These are phyloP conservation scores for Backusella circina DNA, from an alignment of 192 early-diverging fungal species.

Conservation along the genomic window DNA sequence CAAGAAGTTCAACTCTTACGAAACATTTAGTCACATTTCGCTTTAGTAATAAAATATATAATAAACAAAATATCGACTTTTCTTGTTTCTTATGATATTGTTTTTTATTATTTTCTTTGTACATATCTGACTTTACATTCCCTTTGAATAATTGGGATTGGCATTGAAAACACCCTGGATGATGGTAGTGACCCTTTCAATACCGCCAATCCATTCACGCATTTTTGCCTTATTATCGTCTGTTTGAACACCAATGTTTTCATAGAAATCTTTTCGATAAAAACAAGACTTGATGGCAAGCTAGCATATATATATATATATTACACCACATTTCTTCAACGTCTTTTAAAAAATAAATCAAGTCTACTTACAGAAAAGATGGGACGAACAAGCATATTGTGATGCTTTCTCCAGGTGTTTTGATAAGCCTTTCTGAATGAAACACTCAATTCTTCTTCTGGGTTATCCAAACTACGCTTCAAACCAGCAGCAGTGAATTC, in stretches of 20 bases:
- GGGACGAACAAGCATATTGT: constrained; percentile 58
- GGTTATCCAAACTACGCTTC: constrained; percentile 45
- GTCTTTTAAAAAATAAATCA: background rate
- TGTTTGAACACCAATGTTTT: constrained; percentile 66
- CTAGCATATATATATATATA: constrained; percentile 24
- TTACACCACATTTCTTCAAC: no score
- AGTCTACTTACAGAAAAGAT: constrained; percentile 50
- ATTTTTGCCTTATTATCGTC: constrained; percentile 53
- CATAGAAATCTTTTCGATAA: constrained; percentile 79
- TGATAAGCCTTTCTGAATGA: constrained; percentile 68
- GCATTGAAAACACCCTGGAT: constrained; percentile 57
- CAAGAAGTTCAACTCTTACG: background rate
- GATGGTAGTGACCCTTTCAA: constrained; percentile 64
- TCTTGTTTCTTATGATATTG: background rate
- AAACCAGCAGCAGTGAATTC: constrained; percentile 68
- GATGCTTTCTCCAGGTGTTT: constrained; percentile 58
- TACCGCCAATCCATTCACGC: constrained; percentile 60
- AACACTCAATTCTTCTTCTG: constrained; percentile 52
- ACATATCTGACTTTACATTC: constrained; percentile 1
- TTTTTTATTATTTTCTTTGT: constrained; percentile 6
- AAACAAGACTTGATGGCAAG: constrained; percentile 89
- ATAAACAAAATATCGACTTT: background rate
- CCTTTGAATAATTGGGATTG: constrained; percentile 14
- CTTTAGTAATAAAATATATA: background rate
- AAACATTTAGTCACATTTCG: background rate